Conservation (phyloP, 2,329 filamentous ascomycete genomes). For the Pseudogymnoascus sp. region DNA sequence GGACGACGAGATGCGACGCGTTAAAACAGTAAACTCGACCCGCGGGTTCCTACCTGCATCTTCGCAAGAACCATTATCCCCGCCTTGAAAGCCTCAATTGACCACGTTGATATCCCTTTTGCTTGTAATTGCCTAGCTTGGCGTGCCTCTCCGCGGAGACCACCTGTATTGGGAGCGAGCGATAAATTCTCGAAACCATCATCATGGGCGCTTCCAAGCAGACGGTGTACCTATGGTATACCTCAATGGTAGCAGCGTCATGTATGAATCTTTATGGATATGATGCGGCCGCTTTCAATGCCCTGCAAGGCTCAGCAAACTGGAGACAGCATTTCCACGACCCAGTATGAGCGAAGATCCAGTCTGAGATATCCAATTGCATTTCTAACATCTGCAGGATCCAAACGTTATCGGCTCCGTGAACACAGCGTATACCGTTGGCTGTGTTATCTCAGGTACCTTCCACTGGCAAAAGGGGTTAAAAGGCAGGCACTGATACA, state of each 20-base stretch:
- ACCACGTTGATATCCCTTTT: background rate
- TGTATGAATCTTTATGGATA: conserved; percentile 7
- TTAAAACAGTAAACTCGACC: background rate
- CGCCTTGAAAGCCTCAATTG: background rate
- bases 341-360: background rate
- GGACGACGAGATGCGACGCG: background rate
- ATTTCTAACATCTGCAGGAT: background rate
- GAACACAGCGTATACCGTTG: conserved; percentile 1
- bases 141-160: background rate
- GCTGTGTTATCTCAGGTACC: conserved; percentile 1
- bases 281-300: background rate
- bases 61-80: background rate
- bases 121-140: background rate
- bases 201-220: background rate
- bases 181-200: background rate
- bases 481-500: background rate
- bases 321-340: background rate
- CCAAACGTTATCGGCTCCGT: conserved; percentile 3
- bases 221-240: conserved; percentile 7
- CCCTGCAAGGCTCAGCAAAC: conserved; percentile 1
- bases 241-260: conserved; percentile 1
- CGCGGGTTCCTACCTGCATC: background rate
- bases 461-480: background rate
- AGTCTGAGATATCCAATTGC: background rate
- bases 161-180: background rate